These are phyloP conservation scores for Cordyceps farinosa DNA, from an alignment of 2,329 filamentous ascomycete species.

Conservation along the genomic window DNA sequence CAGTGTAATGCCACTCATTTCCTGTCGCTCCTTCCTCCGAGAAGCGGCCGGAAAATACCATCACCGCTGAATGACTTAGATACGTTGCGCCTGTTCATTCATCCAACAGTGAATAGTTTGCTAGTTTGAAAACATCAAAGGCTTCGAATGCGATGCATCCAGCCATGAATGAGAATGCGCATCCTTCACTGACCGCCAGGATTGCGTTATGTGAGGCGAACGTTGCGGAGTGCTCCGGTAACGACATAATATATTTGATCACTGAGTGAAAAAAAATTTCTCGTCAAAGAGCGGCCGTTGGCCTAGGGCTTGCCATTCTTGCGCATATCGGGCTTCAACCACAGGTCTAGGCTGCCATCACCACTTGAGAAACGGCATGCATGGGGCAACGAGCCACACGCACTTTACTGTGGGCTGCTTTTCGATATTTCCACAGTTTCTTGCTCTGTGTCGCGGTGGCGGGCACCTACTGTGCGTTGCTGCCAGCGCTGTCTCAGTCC, in stretches of 20 bases:
- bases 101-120: neutral
- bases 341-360: no score
- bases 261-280: no score
- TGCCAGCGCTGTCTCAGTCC: slow-evolving; percentile 3
- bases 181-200: neutral
- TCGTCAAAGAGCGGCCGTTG: no score
- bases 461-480: neutral
- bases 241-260: neutral
- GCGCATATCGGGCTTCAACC: no score
- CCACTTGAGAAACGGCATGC: neutral
- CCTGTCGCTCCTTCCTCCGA: neutral
- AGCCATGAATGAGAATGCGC: neutral
- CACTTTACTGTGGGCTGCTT: neutral
- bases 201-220: no score
- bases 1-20: neutral
- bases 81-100: neutral
- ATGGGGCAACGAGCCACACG: neutral
- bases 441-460: neutral
- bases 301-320: no score
- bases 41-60: neutral
- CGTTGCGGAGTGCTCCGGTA: neutral
- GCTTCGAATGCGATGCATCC: neutral
- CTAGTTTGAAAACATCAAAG: no score
- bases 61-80: no score
- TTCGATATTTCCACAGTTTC: neutral